A percentile compares a stretch with the other conserved stretches of the same genome.
Conservation (phyloP, 2,329 filamentous ascomycete genomes). For the Thielaviopsis euricoi region DNA sequence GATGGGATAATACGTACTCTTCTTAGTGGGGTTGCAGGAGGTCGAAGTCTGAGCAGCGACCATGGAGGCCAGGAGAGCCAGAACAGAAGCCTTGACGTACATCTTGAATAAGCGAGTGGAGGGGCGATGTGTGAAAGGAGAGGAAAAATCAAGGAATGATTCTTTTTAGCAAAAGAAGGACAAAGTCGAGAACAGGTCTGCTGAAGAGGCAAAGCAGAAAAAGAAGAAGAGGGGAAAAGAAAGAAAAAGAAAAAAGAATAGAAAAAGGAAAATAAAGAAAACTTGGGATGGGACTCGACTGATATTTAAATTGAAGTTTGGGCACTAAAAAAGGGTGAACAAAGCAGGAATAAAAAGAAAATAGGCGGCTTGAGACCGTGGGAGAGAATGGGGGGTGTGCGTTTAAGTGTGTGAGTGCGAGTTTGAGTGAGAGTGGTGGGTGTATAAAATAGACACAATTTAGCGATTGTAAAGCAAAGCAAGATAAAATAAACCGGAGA, state of each 20-base stretch:
- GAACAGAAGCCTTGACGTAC: slow-evolving; percentile 25
- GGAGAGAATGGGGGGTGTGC: too few relatives aligned
- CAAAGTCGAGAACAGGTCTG: slow-evolving; percentile 4
- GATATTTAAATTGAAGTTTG: too few relatives aligned
- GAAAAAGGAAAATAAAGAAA: not conserved
- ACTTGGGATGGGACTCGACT: too few relatives aligned
- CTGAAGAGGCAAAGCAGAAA: not conserved
- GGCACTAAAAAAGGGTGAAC: too few relatives aligned
- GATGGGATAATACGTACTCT: slow-evolving; percentile 22
- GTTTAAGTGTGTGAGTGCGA: too few relatives aligned
- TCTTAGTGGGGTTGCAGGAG: slow-evolving; percentile 37
- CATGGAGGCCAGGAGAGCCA: slow-evolving; percentile 32
- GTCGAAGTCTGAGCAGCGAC: slow-evolving; percentile 40
- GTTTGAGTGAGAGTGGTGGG: too few relatives aligned
- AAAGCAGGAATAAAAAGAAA: not conserved
- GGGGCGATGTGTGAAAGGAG: not conserved
- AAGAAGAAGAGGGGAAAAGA: not conserved
- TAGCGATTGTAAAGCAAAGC: too few relatives aligned
- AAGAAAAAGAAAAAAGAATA: not conserved
- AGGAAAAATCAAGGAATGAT: not conserved
- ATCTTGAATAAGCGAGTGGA: slow-evolving; percentile 8
- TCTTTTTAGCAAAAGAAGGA: not conserved
- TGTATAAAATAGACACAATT: too few relatives aligned
- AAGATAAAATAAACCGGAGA: too few relatives aligned
- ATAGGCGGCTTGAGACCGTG: too few relatives aligned